These are phyloP conservation scores for Scleroderma bovista DNA, from an alignment of 768 basidiomycete genomes.

Conservation along the genomic window DNA sequence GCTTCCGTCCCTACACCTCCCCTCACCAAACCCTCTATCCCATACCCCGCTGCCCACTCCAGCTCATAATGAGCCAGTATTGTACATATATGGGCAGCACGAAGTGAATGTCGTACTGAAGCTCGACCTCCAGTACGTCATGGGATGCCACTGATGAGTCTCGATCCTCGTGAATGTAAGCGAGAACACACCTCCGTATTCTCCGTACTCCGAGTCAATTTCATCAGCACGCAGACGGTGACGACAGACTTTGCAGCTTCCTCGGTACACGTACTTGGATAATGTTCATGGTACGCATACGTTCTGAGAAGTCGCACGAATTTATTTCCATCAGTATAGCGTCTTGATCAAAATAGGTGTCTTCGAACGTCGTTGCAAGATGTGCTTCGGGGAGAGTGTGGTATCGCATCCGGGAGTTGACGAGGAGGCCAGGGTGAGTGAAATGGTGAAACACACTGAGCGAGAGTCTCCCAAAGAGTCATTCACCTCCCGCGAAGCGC, in stretches of 20 bases:
- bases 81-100: conserved; percentile 87
- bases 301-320: conserved; percentile 83
- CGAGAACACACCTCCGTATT: conserved; percentile 85
- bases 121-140: conserved; percentile 69
- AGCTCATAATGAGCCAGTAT: conserved; percentile 92
- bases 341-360: conserved; percentile 85
- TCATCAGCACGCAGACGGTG: conserved; percentile 28
- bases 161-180: conserved; percentile 68
- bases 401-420: conserved; percentile 74
- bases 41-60: conserved; percentile 86
- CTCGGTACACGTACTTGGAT: conserved; percentile 78
- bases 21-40: conserved; percentile 79
- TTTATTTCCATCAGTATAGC: conserved; percentile 97
- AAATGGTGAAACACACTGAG: neutral
- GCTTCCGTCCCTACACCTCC: conserved; percentile 90
- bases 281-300: conserved; percentile 68
- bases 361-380: conserved; percentile 62
- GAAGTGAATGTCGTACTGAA: conserved; percentile 95
- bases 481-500: conserved; percentile 96
- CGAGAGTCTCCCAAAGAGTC: neutral
- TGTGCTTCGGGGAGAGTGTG: conserved; percentile 61
- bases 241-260: conserved; percentile 68
- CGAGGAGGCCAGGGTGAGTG: conserved; percentile 54
- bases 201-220: conserved; percentile 24
- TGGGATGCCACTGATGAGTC: conserved; percentile 77